Conservation (phyloP, 2,329 filamentous ascomycete species). For the Botrytis galanthina region DNA sequence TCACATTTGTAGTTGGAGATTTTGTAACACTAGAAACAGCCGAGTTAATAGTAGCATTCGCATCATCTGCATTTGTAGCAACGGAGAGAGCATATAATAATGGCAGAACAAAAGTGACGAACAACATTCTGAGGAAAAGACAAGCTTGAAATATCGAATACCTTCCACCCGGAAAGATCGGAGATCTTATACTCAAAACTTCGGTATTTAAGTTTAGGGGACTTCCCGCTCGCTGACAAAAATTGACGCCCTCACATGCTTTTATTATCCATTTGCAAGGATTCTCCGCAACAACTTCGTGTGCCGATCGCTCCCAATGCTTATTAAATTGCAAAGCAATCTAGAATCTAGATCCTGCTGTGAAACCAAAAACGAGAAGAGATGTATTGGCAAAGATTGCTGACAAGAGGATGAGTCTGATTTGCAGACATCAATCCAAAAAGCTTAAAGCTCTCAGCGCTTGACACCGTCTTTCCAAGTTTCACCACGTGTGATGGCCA, state of each 20-base stretch:
- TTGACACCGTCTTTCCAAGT: background rate
- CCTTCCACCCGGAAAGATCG: too few relatives aligned
- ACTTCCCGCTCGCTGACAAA: background rate
- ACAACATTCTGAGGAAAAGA: background rate
- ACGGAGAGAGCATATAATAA: background rate
- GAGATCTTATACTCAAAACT: background rate
- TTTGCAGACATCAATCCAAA: background rate
- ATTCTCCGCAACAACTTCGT: background rate
- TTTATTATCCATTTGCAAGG: background rate
- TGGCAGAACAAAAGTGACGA: background rate
- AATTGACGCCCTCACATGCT: background rate
- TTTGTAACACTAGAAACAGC: background rate
- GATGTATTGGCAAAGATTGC: background rate
- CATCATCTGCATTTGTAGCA: background rate
- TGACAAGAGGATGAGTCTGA: background rate
- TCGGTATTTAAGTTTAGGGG: background rate
- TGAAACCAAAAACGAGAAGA: background rate
- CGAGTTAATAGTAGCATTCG: background rate
- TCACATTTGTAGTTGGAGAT: background rate
- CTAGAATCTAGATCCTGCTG: background rate
- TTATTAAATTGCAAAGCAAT: background rate
- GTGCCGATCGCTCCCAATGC: background rate
- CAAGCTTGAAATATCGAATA: background rate
- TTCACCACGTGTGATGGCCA: background rate
- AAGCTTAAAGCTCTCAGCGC: too few relatives aligned